These are phyloP conservation scores for Globisporangium uncinulatum DNA, from an alignment of 352 stramenopile genomes.

Conservation along the genomic window DNA sequence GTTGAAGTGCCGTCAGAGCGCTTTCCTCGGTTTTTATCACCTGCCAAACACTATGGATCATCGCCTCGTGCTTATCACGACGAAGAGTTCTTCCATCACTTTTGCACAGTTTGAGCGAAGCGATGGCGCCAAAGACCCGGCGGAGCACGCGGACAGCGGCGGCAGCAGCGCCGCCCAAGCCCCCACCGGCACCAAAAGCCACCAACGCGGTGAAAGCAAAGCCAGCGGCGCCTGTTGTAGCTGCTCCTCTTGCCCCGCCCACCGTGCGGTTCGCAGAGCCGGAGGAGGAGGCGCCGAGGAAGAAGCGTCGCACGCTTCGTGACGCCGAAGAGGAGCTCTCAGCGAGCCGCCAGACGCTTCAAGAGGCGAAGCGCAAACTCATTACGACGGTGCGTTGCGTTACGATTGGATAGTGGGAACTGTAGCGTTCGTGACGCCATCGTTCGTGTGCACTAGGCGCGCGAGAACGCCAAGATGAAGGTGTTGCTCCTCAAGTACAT, in stretches of 20 bases:
- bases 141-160: not conserved
- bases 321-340: slow-evolving; percentile 62
- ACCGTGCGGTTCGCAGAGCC: not conserved
- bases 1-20: not conserved
- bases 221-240: no score
- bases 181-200: not conserved
- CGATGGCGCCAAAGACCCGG: slow-evolving; percentile 9
- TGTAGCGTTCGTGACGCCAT: not conserved
- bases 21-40: not conserved
- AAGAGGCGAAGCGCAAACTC: slow-evolving; percentile 58
- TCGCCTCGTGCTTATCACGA: not conserved
- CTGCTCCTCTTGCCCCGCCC: not conserved
- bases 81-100: not conserved
- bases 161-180: not conserved
- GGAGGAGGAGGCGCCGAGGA: slow-evolving; percentile 28
- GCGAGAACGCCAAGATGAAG: slow-evolving; percentile 86
- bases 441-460: slow-evolving; percentile 25
- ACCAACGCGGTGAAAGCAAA: not conserved
- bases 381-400: slow-evolving; percentile 39
- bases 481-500: slow-evolving; percentile 86
- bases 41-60: not conserved
- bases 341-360: slow-evolving; percentile 33
- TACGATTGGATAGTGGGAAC: not conserved
- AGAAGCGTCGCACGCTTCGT: slow-evolving; percentile 67
- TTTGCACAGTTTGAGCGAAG: not conserved